These are phyloP conservation scores for Beauveria rudraprayagi DNA, from an alignment of 2,329 filamentous ascomycete species.

Conservation along the genomic window DNA sequence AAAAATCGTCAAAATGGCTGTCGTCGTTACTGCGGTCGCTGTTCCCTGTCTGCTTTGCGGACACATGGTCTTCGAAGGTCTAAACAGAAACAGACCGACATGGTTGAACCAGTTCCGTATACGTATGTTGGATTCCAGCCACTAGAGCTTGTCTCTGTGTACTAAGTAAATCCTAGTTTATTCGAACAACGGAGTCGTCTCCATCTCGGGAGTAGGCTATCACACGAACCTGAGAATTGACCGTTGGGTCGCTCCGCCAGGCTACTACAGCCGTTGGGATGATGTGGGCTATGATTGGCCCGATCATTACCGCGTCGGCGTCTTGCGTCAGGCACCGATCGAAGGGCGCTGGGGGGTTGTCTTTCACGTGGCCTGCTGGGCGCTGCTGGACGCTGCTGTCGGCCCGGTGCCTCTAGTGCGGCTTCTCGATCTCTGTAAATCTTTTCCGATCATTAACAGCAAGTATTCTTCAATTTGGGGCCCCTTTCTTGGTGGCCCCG, in stretches of 20 bases:
- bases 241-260: neutral
- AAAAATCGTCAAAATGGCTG: neutral
- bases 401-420: neutral
- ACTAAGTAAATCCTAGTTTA: neutral
- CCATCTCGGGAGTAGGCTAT: neutral
- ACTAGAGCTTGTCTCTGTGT: neutral
- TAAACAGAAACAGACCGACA: neutral
- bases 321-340: neutral
- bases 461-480: neutral
- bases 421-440: neutral
- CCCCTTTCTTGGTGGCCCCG: neutral
- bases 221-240: neutral
- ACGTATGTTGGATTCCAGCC: neutral
- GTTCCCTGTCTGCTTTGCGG: constrained; percentile 1
- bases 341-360: neutral
- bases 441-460: neutral
- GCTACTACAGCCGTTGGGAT: neutral
- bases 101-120: constrained; percentile 1
- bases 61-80: neutral
- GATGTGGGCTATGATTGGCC: neutral
- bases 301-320: neutral
- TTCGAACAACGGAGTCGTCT: neutral
- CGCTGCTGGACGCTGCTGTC: neutral
- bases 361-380: constrained; percentile 6
- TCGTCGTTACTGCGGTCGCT: neutral